Conservation (phyloP, 495 filamentous ascomycete species). For the Daldinia concentrica region DNA sequence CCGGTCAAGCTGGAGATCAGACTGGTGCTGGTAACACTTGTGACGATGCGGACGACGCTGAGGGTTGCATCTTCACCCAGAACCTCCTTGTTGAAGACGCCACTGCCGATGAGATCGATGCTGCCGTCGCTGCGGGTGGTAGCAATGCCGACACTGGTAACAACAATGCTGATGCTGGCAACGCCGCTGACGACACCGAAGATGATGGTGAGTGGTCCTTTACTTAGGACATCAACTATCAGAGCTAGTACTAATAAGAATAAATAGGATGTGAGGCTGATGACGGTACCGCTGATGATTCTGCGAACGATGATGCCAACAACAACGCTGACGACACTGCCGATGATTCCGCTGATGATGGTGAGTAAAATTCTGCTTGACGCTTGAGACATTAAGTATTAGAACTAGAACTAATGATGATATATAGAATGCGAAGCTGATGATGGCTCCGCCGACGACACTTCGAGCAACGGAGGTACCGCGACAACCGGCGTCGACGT, state of each 20-base stretch:
- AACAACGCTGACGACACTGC: slow-evolving; percentile 4
- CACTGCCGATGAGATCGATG: slow-evolving; percentile 62
- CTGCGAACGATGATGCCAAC: no score
- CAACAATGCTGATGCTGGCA: not conserved
- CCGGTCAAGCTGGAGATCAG: slow-evolving; percentile 64
- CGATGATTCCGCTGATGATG: slow-evolving; percentile 24
- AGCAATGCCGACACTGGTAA: slow-evolving; percentile 18
- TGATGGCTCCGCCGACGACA: slow-evolving; percentile 38
- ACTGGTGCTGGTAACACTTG: slow-evolving; percentile 70
- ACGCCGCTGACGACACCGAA: slow-evolving; percentile 18
- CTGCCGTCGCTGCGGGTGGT: slow-evolving; percentile 56
- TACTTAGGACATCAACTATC: not conserved
- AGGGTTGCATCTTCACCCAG: slow-evolving; percentile 70
- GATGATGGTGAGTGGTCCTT: slow-evolving; percentile 27
- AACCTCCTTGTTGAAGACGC: slow-evolving; percentile 68
- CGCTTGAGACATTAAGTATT: not conserved
- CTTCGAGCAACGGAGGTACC: slow-evolving; percentile 1
- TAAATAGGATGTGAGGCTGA: slow-evolving; percentile 33
- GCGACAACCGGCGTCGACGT: slow-evolving; percentile 53
- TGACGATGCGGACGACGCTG: slow-evolving; percentile 57
- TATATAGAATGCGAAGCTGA: slow-evolving; percentile 54
- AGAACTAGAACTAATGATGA: slow-evolving; percentile 28
- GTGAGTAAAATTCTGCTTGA: slow-evolving; percentile 11
- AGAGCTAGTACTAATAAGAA: slow-evolving; percentile 28
- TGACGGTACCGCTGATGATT: slow-evolving; percentile 24